Base-by-base conservation (phyloP, 805 yeast species). In the Priceomyces castillae region DNA sequence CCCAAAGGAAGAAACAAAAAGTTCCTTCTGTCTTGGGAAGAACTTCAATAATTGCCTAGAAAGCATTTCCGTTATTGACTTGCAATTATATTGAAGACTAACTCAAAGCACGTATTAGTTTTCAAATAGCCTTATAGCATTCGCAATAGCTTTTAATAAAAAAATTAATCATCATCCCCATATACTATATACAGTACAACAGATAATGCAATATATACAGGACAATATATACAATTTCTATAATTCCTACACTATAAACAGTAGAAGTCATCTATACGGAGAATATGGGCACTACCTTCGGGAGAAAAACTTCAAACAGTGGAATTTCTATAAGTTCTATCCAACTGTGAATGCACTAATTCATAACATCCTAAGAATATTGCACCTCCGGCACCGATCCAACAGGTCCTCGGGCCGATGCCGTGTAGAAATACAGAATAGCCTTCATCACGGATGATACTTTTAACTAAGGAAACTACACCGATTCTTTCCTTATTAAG, bases 361-460 rank as follows among this genome's bases (percentile, higher is more conserved):
- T 95, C 99, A 59, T 94, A 94, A 43, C 88, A 87, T 3, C 99
- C 99, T 44, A 94, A 71, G 69, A 95, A 94, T 14, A 95, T 90
- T 14, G 98, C 97, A 22, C 99, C 99, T 16, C 99, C 99, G 3
- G 95, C 94, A 67, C 95, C 84, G 44, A 94, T 92, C 99, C 99
- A 94, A 80, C 86, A 74, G 0, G 97, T 90, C 61, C 99, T 76
- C 3, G 99, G 98, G 0, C 96, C 97, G 20, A 92, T 75, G 11
- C 99, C 99, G 39, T 77, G 77, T 59, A 80, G 77, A 51, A 94
- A 89, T 0, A 85, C 89, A 6, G 59, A 52, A 33, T 71, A 66
- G 0, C 97, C 97, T 59, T 90, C 97, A 43, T 86, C 90, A 16
- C 57, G 59, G n/a, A 74, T 62, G 39, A 90, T 74, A 9, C 67